Conservation (phyloP, 2,329 filamentous ascomycete species). For the Sporothrix variecibatus region DNA sequence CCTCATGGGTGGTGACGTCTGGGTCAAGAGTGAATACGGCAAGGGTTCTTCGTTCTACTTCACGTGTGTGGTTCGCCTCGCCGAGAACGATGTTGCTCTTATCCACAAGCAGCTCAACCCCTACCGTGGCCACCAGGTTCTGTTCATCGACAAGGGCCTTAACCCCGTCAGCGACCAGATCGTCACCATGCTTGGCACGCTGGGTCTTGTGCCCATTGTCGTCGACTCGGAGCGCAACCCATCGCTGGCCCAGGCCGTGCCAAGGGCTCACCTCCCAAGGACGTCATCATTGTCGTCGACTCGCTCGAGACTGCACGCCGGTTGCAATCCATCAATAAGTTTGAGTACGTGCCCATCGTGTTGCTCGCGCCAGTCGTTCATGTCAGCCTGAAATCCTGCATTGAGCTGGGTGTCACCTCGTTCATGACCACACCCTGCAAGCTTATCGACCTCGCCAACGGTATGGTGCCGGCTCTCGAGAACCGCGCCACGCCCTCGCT, state of each 20-base stretch:
- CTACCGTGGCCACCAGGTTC: conserved; percentile 89
- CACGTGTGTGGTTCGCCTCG: conserved; percentile 86
- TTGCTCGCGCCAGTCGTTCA: conserved; percentile 85
- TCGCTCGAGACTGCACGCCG: conserved; percentile 87
- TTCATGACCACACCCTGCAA: conserved; percentile 98
- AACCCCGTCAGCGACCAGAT: conserved; percentile 78
- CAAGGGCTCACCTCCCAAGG: conserved; percentile 70
- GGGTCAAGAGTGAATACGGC: conserved; percentile 91
- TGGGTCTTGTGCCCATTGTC: conserved; percentile 80
- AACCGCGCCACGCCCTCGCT: conserved; percentile 88
- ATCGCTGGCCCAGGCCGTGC: conserved; percentile 56
- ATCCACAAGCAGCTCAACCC: conserved; percentile 83
- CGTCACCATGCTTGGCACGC: conserved; percentile 71
- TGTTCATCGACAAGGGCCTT: conserved; percentile 91
- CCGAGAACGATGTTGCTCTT: conserved; percentile 72
- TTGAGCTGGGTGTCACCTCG: conserved; percentile 95
- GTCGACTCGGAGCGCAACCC: conserved; percentile 76
- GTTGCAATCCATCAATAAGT: conserved; percentile 84
- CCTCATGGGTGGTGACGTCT: conserved; percentile 93
- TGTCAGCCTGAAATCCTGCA: conserved; percentile 87
- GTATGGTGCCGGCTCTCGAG: conserved; percentile 92
- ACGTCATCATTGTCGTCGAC: conserved; percentile 95
- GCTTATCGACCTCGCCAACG: conserved; percentile 91
- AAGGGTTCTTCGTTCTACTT: conserved; percentile 96
- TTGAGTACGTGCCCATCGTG: conserved; percentile 97